phyloP scores from a whole-genome alignment of 2,329 filamentous ascomycete species.

The Gliomastix tumulicola region DNA sequence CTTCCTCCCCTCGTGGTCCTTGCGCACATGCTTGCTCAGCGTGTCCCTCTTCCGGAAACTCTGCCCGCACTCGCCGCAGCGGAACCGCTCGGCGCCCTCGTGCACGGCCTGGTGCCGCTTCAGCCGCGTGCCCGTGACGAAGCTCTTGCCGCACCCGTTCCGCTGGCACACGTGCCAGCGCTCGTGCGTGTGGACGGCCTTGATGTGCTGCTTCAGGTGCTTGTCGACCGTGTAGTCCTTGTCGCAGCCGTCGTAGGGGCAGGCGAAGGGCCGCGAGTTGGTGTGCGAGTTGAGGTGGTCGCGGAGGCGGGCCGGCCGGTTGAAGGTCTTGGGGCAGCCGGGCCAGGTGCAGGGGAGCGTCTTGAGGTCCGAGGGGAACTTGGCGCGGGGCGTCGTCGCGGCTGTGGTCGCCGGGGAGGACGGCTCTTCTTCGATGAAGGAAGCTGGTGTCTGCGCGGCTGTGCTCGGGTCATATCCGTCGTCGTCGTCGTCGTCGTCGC shows the following conservation, averaged over 20 bases:
- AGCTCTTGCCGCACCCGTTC: constrained; percentile 69
- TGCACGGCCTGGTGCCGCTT: constrained; percentile 74
- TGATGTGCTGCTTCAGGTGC: constrained; percentile 79
- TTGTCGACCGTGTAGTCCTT: constrained; percentile 84
- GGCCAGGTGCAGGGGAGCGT: constrained; percentile 69
- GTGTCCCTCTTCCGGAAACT: constrained; percentile 85
- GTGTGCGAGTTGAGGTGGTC: constrained; percentile 81
- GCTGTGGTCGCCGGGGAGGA: constrained; percentile 19
- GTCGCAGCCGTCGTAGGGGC: constrained; percentile 61
- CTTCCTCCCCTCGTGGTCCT: constrained; percentile 64
- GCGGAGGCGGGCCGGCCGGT: constrained; percentile 72
- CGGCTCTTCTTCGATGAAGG: constrained; percentile 19
- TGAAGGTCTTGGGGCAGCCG: constrained; percentile 76
- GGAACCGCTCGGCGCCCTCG: constrained; percentile 63
- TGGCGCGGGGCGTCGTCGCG: constrained; percentile 35
- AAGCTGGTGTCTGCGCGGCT: constrained; percentile 21
- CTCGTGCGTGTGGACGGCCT: constrained; percentile 69
- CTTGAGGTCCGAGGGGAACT: constrained; percentile 66
- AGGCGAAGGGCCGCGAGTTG: constrained; percentile 75
- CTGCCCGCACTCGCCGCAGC: constrained; percentile 68
- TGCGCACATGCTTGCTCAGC: constrained; percentile 72
- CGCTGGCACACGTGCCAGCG: constrained; percentile 66
- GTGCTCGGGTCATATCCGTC: too few relatives aligned
- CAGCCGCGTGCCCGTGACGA: constrained; percentile 72
- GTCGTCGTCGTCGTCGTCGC: constrained; percentile 21